Base-by-base conservation (phyloP, 1,284 basidiomycete genomes). In the Pseudozyma tsukubaensis region DNA sequence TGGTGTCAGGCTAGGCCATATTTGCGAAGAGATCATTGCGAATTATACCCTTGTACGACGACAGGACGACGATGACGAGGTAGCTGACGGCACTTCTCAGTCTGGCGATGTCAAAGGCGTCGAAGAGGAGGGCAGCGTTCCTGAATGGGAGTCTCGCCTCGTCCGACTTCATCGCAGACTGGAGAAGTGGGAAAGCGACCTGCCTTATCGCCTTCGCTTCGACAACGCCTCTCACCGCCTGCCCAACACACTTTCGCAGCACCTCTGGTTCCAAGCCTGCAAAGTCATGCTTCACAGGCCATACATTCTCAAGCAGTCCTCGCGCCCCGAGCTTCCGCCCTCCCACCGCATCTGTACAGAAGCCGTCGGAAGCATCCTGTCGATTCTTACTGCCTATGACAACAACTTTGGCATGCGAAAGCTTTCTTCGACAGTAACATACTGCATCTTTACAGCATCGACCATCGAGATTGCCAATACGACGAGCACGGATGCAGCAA, bases 401-500 rank as follows among this genome's bases (percentile, higher is more conserved):
- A 50, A 68, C 34, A 69, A 72, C n/a, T 76, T 73, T 37, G 73
- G 71, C 13, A 63, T 79, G 54, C 60, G 69, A 37, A 76, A 77
- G 39, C 58, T 78, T 1, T 73, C 72, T 2, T 70, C 69, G 40
- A 72, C 75, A 3, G 55, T 78, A 36, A 70, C 74, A 14, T 81
- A 75, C 60, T 75, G 68, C 60, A 66, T 81, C 43, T 81, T 79
- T 34, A 81, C 71, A 1, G 72, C 77, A 8, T 69, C 69, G 2
- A 79, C 79, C 16, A 77, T 81, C 59, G 72, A 73, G 53, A 62
- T 81, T 37, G 78, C 72, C 44, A 79, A 81, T 42, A 79, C 76
- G 13, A 81, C 77, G 4, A 76, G 72, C 29, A 65, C 56, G 10
- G 76, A 81, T 32, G 50, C 58, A 3, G 37, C 19, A 14, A 53